Evolutionary conservation across 2,329 filamentous ascomycete species (phyloP), one percentile per base, ranked within the genome.

Genomic region (Aspergillus calidoustus): DNA sequence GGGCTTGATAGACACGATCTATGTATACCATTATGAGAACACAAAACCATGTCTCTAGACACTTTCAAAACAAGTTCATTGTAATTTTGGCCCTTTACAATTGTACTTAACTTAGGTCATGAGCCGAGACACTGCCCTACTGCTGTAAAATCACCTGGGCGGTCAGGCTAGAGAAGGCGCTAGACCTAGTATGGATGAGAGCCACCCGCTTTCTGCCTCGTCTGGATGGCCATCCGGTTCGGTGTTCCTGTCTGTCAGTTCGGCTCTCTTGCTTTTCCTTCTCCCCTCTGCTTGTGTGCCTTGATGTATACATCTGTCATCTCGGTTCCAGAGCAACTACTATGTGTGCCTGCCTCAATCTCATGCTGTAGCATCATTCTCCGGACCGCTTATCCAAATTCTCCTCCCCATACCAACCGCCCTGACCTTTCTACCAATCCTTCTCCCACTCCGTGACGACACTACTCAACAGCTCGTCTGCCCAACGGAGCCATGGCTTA

Each of bases 401-500:
- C 52, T 44, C 22, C 59, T 11, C 30, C 57, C 17, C 54, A 49
- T 34, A 57, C 41, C 52, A 54, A 54, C 54, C 54, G 50, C 48
- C 59, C 48, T 57, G 34, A 54, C 54, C 34, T 41, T 38, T 41
- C 34, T n/a, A 48, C 28, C 4, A 22, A 38, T 38, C 54, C 43
- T 60, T 31, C 38, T 56, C 34, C 59, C 53, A 57, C 41, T 34
- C 23, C 41, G 53, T 58, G 54, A 58, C 55, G 46, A 54, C 55
- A 48, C 50, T 46, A 17, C 52, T 60, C 49, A 44, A 54, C 52
- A 57, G 57, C 53, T 54, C 55, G 61, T 51, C 54, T 54, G 57
- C 54, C 60, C 38, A 34, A 17, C 60, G 57, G 54, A 57, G 58
- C 58, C 52, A 79, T 79, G 77, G 76, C 76, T 28, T 78, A 78